Evolutionary conservation across 129 eudicot genomes (phyloP).

Genomic region (Flaveria ramosissima): DNA sequence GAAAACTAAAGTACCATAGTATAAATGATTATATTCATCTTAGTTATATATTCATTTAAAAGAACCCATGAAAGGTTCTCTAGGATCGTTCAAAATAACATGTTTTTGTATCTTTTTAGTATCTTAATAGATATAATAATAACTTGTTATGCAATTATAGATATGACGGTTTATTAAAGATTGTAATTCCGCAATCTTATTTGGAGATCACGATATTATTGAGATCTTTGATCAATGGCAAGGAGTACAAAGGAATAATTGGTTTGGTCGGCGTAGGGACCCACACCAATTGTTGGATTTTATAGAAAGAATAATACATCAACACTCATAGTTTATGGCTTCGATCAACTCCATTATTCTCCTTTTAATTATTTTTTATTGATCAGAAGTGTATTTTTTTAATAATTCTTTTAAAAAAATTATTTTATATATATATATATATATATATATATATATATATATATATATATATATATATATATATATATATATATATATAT

Average conservation of each 20-base stretch:
- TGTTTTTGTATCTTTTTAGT: background rate
- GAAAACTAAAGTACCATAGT: background rate
- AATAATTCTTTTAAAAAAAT: no score
- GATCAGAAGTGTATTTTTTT: background rate
- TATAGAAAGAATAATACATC: conserved; percentile 29
- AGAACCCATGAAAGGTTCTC: background rate
- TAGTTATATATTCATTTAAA: background rate
- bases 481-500: no score
- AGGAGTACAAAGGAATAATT: conserved; percentile 37
- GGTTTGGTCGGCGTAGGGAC: conserved; percentile 43
- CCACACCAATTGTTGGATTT: conserved; percentile 33
- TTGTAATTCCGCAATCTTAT: conserved; percentile 19
- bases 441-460: no score
- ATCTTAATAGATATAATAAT: background rate
- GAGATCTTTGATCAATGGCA: conserved; percentile 29
- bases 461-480: no score
- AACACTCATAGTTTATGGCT: conserved; percentile 18
- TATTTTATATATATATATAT: no score
- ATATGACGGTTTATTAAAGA: background rate
- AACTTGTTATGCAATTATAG: background rate
- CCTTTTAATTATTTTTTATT: conserved; percentile 1
- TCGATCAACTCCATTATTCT: conserved; percentile 21
- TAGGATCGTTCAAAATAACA: background rate
- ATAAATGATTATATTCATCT: background rate
- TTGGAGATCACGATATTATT: conserved; percentile 30